Base-by-base conservation (phyloP, 106 monocot genomes). In the Dioscorea alata region DNA sequence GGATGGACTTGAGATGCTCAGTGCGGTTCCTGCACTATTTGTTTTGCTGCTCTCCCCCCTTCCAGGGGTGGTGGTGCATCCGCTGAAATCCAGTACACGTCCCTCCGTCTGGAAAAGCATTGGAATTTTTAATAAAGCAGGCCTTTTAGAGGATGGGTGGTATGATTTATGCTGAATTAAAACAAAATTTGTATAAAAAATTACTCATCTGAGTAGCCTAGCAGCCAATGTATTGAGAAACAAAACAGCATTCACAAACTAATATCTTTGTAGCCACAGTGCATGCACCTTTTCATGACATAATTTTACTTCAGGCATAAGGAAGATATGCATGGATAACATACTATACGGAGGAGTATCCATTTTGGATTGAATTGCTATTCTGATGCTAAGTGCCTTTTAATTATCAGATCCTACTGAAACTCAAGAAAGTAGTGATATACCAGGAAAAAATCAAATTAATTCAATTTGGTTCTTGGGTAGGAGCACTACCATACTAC, bases 11-110 rank as follows among this genome's bases (percentile, higher is more conserved):
- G 83, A 58, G 23, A 75, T 63, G 57, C 34, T 79, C 33, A 67
- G 8, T 13, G 66, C 12, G 49, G 62, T 31, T 12, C 33, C 69
- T 0, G 17, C 49, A 34, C 28, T 16, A 10, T 25, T 33, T 24
- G 53, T 12, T 52, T 57, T 67, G 60, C 51, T 67, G 59, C 60
- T 69, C 33, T 65, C 71, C 42, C 56, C 59, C 61, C 71, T 74
- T 48, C n/a, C 59, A 23, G 89, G 85, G 17, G 85, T 74, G 12
- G 85, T 74, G 12, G 64, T 49, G 33, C 85, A 89, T 14, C 73
- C 85, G 58, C 76, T 82, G 80, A 89, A 65, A 20, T 65, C 65
- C 17, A 65, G 65, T 15, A 65, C 65, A 33, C 65, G 35, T 17
- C 57, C 64, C 33, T 64, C 54, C 31, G 61, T 18, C 60, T 64